Percentiles rank a stretch among this genome's conserved stretches.
Conservation (phyloP, 176 grass and related monocot species). For the Oryza australiensis region DNA sequence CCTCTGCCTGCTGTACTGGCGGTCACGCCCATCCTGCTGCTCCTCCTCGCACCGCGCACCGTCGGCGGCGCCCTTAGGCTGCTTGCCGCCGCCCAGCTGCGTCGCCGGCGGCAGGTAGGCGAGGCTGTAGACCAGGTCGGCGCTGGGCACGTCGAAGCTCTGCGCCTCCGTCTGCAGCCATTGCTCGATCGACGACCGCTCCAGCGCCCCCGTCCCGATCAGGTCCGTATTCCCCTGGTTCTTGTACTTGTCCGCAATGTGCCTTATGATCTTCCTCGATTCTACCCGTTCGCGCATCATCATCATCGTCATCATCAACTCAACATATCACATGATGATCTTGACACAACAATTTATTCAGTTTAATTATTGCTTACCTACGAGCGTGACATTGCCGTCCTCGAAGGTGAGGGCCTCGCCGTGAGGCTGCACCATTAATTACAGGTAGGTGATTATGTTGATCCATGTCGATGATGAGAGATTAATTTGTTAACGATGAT, state of each 20-base stretch:
- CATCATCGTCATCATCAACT: neutral
- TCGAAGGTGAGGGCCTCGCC: constrained; percentile 62
- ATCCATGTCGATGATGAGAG: no score
- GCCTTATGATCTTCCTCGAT: constrained; percentile 75
- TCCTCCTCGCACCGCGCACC: neutral
- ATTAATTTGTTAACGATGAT: neutral
- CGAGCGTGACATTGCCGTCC: constrained; percentile 47
- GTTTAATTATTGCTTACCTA: constrained; percentile 34
- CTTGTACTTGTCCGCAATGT: constrained; percentile 67
- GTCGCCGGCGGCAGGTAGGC: constrained; percentile 28
- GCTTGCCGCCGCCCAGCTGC: neutral
- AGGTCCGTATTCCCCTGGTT: constrained; percentile 57
- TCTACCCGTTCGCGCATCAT: constrained; percentile 32
- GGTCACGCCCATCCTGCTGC: neutral
- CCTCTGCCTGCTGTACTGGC: neutral
- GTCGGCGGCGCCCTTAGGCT: neutral
- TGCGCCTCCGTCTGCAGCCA: constrained; percentile 89
- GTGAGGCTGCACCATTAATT: constrained; percentile 36
- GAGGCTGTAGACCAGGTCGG: constrained; percentile 73
- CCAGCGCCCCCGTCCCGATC: constrained; percentile 65
- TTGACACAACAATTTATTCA: neutral
- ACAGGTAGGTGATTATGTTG: neutral
- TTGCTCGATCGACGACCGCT: constrained; percentile 79
- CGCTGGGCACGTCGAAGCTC: constrained; percentile 75
- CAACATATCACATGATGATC: neutral